phyloP scores from a whole-genome alignment of 345 rosid genomes.

The Pugionium dolabratum region DNA sequence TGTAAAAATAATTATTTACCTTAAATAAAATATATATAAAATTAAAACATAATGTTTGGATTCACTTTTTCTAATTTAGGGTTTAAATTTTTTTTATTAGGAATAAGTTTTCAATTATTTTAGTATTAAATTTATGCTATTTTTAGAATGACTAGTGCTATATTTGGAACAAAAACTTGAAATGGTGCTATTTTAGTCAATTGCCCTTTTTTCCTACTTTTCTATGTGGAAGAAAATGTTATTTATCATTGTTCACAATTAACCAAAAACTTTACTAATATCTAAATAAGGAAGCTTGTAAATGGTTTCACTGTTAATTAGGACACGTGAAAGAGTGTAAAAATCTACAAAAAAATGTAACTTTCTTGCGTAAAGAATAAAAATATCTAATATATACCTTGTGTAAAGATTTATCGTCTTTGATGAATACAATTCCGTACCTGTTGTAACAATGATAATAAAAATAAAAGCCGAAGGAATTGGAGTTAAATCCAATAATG shows the following conservation, averaged over 20 bases:
- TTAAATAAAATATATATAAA: no score
- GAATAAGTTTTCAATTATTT: no score
- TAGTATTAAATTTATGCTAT: no score
- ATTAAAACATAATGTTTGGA: no score
- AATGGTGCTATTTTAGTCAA: no score
- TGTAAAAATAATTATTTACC: no score
- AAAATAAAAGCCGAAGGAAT: slow-evolving; percentile 30
- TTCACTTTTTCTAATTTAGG: no score
- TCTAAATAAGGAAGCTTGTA: not conserved
- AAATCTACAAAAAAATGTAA: slow-evolving; percentile 5
- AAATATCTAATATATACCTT: slow-evolving; percentile 10
- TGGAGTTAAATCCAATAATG: slow-evolving; percentile 31
- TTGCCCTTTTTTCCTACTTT: not conserved
- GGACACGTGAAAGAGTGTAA: slow-evolving; percentile 19
- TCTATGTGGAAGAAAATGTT: slow-evolving; percentile 1
- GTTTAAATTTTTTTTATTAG: no score
- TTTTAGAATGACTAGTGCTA: no score
- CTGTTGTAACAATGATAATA: not conserved
- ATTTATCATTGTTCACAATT: not conserved
- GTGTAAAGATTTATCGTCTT: not conserved
- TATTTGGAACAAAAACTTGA: no score
- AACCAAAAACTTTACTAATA: not conserved
- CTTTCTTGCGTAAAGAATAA: not conserved
- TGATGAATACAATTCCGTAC: not conserved
- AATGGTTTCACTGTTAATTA: not conserved